Percentiles rank a stretch among this genome's conserved stretches.
Conservation (phyloP, 108 stramenopile genomes). For the Discostella pseudostelligera region DNA sequence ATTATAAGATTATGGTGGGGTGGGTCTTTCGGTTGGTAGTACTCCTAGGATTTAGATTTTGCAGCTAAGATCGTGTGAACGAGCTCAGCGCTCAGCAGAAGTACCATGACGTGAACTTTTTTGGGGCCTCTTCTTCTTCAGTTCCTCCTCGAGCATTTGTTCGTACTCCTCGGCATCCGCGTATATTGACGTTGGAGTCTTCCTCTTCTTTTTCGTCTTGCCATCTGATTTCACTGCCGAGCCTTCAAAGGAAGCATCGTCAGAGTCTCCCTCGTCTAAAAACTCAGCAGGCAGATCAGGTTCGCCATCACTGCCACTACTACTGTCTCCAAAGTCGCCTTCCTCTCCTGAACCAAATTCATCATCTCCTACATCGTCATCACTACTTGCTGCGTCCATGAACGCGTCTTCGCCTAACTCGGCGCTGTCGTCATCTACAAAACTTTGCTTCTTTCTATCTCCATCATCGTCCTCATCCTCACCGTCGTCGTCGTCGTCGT, state of each 20-base stretch:
- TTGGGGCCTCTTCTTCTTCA: background rate
- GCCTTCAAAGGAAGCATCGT: conserved; percentile 13
- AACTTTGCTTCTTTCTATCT: conserved; percentile 27
- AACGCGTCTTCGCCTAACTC: conserved; percentile 54
- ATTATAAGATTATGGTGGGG: no score
- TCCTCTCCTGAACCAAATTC: conserved; percentile 20
- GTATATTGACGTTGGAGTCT: conserved; percentile 41
- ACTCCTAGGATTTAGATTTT: no score
- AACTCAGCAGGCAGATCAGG: conserved; percentile 26
- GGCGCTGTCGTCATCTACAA: conserved; percentile 32
- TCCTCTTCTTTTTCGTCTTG: conserved; percentile 25
- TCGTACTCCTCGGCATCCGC: conserved; percentile 73
- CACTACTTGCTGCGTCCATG: conserved; percentile 58
- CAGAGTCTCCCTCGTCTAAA: conserved; percentile 28
- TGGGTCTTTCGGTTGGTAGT: no score
- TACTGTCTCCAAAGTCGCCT: conserved; percentile 28
- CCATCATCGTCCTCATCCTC: conserved; percentile 39
- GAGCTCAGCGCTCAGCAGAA: no score
- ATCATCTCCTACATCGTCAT: conserved; percentile 45
- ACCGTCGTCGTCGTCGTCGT: conserved; percentile 48
- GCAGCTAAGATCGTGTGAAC: no score
- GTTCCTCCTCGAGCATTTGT: conserved; percentile 26
- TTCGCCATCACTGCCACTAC: conserved; percentile 44
- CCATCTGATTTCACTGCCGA: conserved; percentile 10
- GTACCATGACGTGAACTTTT: no score